Evolutionary conservation across 2,329 filamentous ascomycete species (phyloP).

Genomic region (Colletotrichum zoysiae): DNA sequence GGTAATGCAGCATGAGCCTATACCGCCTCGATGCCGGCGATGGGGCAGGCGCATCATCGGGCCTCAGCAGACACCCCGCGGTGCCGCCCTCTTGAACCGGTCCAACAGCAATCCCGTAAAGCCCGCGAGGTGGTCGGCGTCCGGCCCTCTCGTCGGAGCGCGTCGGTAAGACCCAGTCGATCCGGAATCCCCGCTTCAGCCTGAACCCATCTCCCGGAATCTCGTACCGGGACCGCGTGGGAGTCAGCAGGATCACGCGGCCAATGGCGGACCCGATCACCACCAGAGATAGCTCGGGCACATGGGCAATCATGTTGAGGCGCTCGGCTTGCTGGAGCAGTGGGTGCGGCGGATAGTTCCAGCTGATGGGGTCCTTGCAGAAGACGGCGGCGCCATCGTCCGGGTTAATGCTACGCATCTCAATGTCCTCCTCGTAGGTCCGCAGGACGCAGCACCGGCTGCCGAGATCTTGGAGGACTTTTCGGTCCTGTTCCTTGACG

Average conservation of each 20-base stretch:
- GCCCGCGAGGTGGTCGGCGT: conserved; percentile 60
- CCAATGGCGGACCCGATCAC: conserved; percentile 76
- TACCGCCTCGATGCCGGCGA: conserved; percentile 62
- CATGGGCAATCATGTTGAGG: conserved; percentile 71
- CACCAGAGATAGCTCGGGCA: conserved; percentile 79
- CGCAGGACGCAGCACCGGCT: conserved; percentile 57
- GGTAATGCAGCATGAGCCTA: conserved; percentile 78
- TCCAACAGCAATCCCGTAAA: conserved; percentile 77
- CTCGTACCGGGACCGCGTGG: conserved; percentile 48
- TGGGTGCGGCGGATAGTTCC: conserved; percentile 44
- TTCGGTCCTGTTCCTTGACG: conserved; percentile 22
- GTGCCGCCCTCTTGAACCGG: conserved; percentile 66
- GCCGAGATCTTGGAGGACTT: conserved; percentile 31
- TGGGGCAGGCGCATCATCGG: conserved; percentile 43
- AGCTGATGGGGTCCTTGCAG: conserved; percentile 47
- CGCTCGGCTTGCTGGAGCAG: conserved; percentile 45
- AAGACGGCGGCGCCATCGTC: conserved; percentile 47
- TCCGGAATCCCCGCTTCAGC: conserved; percentile 60
- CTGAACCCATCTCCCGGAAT: conserved; percentile 23
- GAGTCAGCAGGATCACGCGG: conserved; percentile 73
- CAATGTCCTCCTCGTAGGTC: conserved; percentile 62
- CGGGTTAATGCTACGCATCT: conserved; percentile 53
- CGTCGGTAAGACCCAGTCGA: conserved; percentile 66
- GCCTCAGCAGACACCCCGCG: conserved; percentile 32
- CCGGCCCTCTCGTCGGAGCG: conserved; percentile 58